Percentiles rank a stretch among this genome's conserved stretches.
Evolutionary conservation across 2,329 filamentous ascomycete genomes (phyloP).

Genomic region (Mycosphaerella arachidis): DNA sequence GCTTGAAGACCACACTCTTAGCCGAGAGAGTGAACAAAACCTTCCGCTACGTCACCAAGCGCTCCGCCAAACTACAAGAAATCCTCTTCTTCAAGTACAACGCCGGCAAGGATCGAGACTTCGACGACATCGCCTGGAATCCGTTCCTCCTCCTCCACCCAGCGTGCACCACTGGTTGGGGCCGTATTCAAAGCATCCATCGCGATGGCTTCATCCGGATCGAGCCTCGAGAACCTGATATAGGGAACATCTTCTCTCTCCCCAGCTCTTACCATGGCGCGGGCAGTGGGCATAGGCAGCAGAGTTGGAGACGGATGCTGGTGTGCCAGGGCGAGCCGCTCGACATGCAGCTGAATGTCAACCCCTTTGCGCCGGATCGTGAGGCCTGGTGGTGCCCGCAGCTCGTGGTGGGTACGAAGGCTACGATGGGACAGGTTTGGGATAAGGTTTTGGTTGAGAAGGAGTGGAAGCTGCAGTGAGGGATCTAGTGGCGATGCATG

Average conservation of each 20-base stretch:
- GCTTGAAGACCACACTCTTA: constrained; percentile 1
- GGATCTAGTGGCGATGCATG: no score
- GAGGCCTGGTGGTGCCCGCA: background rate
- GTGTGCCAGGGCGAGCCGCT: background rate
- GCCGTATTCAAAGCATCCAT: no score
- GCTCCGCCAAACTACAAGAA: constrained; percentile 6
- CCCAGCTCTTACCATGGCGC: background rate
- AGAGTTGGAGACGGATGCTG: background rate
- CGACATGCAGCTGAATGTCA: background rate
- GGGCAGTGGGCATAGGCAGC: background rate
- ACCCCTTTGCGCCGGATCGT: background rate
- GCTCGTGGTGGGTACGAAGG: background rate
- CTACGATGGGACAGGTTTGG: background rate
- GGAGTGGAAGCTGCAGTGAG: background rate
- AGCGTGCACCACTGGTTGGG: no score
- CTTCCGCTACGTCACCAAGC: constrained; percentile 9
- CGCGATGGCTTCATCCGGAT: no score
- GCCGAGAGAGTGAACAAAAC: constrained; percentile 10
- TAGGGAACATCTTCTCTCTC: background rate
- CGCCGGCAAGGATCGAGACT: background rate
- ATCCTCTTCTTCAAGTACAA: constrained; percentile 9
- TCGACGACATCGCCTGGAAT: background rate
- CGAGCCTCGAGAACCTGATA: no score
- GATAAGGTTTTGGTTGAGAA: background rate
- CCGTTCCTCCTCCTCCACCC: background rate